Evolutionary conservation across 805 yeast species (phyloP), one percentile per base, ranked within the genome.

Genomic region (Kodamaea leandrae): DNA sequence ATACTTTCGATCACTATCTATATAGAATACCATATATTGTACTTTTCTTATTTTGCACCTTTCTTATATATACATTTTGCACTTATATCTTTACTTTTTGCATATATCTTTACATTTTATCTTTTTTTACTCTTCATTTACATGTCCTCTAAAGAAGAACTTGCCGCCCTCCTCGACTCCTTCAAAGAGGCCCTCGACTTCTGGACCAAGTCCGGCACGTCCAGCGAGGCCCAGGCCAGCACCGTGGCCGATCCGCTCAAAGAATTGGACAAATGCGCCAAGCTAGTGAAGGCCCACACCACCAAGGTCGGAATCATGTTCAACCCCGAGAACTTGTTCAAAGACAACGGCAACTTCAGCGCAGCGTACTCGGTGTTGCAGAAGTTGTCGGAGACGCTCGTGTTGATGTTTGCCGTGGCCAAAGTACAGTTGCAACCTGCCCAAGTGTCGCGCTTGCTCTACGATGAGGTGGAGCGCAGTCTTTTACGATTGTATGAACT

Each of bases 221-320:
- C 66, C 12, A 45, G 44, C 18, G 19, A 16, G 19, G 9, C 7
- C 32, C 13, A 13, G 9, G 17, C 32, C 19, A 14, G 13, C 6
- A 4, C 10, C 19, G 67, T 79, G 2, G 63, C 54, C 5, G 49
- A 64, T 5, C 83, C 86, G 3, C 49, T 78, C 6, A 65, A 61
- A 4, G 95, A 87, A 51, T 52, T 86, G 12, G 58, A 54, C 4
- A 88, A 87, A 55, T 53, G 85, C 5, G 57, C 78, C 14, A 70
- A 75, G 43, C 63, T 87, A 28, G 67, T 83, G 6, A 80, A 73
- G 57, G 89, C 96, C 1, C 89, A 86, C 55, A 71, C 83, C 2
- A 87, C 96, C 2, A 86, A 86, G 56, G 66, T 86, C 4, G 90
- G 89, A 1, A 72, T 83, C 19, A 76, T 83, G 0, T 83, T 80